Evolutionary conservation across 768 basidiomycete species (phyloP).

Genomic region (Lactifluus rugatus): DNA sequence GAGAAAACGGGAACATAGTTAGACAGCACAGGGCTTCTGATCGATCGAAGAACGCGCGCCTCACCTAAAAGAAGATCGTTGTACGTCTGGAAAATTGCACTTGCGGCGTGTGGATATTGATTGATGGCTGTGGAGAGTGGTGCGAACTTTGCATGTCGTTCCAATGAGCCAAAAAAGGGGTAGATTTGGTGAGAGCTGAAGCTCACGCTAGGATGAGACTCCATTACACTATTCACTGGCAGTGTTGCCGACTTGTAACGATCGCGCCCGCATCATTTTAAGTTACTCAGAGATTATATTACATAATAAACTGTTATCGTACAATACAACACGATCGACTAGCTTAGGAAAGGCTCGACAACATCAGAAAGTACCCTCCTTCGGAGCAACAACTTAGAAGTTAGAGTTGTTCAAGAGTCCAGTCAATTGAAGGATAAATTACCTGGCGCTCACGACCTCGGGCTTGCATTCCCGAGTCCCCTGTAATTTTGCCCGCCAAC

Average conservation of each 20-base stretch:
- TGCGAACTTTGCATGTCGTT: background rate
- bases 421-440: background rate
- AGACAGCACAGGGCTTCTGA: background rate
- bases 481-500: slow-evolving; percentile 10
- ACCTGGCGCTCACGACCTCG: slow-evolving; percentile 18
- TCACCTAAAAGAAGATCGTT: slow-evolving; percentile 17
- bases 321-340: background rate
- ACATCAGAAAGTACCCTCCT: slow-evolving; percentile 6
- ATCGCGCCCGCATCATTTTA: too few species aligned
- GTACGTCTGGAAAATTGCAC: slow-evolving; percentile 17
- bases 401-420: background rate
- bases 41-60: background rate
- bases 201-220: slow-evolving; percentile 3
- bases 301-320: background rate
- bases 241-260: too few species aligned
- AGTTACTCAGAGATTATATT: background rate
- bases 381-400: background rate
- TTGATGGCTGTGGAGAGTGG: background rate
- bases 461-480: slow-evolving; percentile 7
- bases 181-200: too few species aligned
- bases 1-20: background rate
- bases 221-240: background rate
- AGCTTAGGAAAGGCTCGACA: too few species aligned
- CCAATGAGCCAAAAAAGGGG: background rate
- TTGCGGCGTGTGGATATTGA: slow-evolving; percentile 7